Percentiles rank a stretch among this genome's conserved stretches.
Conservation (phyloP, 78 protist genomes). For the Anaeramoeba flamelloides region DNA sequence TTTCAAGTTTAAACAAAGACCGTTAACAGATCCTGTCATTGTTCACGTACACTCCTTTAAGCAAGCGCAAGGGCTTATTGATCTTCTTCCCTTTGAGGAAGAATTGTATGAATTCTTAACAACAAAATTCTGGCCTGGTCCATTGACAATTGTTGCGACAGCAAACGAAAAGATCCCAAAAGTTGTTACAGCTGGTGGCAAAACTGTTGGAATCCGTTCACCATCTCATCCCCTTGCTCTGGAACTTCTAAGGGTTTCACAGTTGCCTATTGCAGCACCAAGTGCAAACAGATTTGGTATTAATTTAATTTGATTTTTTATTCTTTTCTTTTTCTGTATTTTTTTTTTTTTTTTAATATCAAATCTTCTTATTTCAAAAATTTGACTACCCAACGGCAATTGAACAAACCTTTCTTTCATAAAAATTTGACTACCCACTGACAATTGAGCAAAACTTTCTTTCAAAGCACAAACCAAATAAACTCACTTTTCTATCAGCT, state of each 20-base stretch:
- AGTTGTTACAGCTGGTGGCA: not conserved
- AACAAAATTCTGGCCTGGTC: not conserved
- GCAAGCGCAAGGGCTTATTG: not conserved
- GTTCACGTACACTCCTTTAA: not conserved
- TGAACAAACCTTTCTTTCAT: no score
- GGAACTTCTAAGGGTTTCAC: not conserved
- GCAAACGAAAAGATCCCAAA: not conserved
- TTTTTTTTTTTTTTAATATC: no score
- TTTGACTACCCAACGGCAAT: no score
- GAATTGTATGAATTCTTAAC: not conserved
- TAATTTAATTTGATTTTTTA: no score
- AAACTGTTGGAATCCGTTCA: not conserved
- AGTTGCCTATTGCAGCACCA: not conserved
- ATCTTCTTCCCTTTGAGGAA: not conserved
- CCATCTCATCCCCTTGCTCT: not conserved
- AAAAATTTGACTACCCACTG: no score
- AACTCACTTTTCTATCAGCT: no score
- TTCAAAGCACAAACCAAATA: no score
- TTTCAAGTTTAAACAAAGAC: not conserved
- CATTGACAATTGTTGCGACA: not conserved
- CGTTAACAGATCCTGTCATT: not conserved
- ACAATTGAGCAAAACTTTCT: no score
- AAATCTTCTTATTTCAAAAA: no score
- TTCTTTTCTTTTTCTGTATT: no score
- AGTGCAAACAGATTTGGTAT: conserved; percentile 2